Percentiles rank a stretch among this genome's conserved stretches.
These are phyloP conservation scores for Naganishia sp. DNA, from an alignment of 1,284 basidiomycete genomes.

Conservation along the genomic window DNA sequence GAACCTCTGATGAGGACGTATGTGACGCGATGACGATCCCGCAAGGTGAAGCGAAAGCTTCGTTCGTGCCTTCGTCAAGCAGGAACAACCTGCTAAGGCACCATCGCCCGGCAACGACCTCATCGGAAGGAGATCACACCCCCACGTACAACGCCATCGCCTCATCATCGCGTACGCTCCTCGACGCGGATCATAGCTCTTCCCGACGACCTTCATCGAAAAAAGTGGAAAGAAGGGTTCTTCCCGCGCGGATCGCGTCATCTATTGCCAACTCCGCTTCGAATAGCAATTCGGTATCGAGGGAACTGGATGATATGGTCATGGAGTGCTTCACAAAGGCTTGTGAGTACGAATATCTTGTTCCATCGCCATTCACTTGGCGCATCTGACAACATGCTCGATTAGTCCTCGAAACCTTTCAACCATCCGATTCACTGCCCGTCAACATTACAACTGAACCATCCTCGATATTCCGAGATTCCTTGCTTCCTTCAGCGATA, in stretches of 20 bases:
- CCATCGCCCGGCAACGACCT: not conserved
- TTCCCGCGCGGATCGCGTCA: constrained; percentile 28
- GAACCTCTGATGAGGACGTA: too few species aligned
- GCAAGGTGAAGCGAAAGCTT: not conserved
- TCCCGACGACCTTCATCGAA: not conserved
- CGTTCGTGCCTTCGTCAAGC: not conserved
- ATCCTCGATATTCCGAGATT: constrained; percentile 67
- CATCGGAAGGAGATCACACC: not conserved
- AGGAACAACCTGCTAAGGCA: not conserved
- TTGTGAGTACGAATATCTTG: constrained; percentile 60
- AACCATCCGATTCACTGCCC: constrained; percentile 28
- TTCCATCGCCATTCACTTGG: not conserved
- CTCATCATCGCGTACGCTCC: constrained; percentile 5
- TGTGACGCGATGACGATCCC: not conserved
- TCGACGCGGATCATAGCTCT: not conserved
- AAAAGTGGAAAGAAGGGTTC: constrained; percentile 27
- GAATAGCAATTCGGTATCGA: constrained; percentile 12
- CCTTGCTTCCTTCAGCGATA: constrained; percentile 69
- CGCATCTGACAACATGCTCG: constrained; percentile 8
- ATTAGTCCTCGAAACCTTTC: constrained; percentile 27
- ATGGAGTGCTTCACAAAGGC: constrained; percentile 74
- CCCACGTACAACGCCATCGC: not conserved
- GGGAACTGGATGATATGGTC: constrained; percentile 76
- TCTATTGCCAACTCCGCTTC: constrained; percentile 3
- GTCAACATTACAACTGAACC: constrained; percentile 70